Base-by-base conservation (phyloP, 148 eudicot species). In the Cornus controversa region DNA sequence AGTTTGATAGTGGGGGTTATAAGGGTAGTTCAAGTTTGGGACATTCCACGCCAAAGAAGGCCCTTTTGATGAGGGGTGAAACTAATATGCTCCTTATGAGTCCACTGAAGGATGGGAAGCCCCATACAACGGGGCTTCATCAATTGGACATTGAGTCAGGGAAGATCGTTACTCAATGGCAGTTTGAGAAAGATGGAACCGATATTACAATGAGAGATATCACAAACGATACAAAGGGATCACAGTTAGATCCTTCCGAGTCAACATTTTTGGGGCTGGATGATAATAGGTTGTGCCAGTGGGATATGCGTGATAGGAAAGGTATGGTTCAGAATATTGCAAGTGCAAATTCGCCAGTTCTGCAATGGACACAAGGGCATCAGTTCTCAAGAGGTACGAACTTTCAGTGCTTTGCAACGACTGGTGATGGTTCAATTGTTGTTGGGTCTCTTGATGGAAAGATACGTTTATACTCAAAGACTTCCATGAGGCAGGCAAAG, bases 361-460 rank as follows among this genome's bases (percentile, higher is more conserved):
- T 96, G 90, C 74, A 91, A 64, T 96, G 99, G 99, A 86, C 84
- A 2, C 97, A 96, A 60, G 99, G 99, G 20, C 99, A 96, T 84
- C 94, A 92, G 77, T 96, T 96, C 66, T 87, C 95, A 0, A 89
- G 91, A 40, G 99, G 99, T 5, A 93, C 99, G 2, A 96, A 96
- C 74, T 96, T 96, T 58, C 97, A 93, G 84, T 93, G 99, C 76
- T 93, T 96, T 83, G 99, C 99, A 2, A 84, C 98, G 0, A 87
- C 99, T 22, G 99, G 99, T 27, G 99, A 96, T 86, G 99, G 99
- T 27, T 93, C 98, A 0, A 96, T 96, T 82, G 98, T 93, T 29
- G 94, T 96, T 70, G 99, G 99, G 2, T 96, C 99, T 1, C 79
- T 92, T 77, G 99, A 96, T 92, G 99, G 99, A 83, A 96, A 96